Base-by-base conservation (phyloP, 805 yeast species). In the Pichia nanzhaoensis region DNA sequence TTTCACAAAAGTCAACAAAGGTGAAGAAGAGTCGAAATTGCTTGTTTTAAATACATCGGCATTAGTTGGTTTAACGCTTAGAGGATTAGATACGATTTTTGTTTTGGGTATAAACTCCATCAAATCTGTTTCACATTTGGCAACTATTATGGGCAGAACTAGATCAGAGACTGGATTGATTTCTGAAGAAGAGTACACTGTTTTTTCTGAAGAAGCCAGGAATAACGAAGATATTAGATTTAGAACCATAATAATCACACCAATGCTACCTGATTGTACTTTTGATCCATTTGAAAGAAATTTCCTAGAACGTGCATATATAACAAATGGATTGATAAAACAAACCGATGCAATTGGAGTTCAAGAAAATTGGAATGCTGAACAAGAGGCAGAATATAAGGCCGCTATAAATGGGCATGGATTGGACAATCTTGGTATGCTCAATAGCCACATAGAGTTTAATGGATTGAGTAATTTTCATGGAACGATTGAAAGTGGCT, bases 101-200 rank as follows among this genome's bases (percentile, higher is more conserved):
- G 48, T 60, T 19, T 48, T 65, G 5, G 70, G 70, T 2, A 44
- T 60, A 8, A 67, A 66, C 41, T 46, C 64, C 1, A 50, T 66
- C 8, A 53, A 56, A 39, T 57, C 51, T 34, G 24, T 46, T 3
- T 38, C 52, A 1, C 44, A 49, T 9, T 52, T 66, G 36, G 53
- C 55, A 2, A 47, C 49, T 17, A 38, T 65, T 1, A 50, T 55
- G 1, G 63, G 66, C 3, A 50, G 66, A 34, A 53, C 60, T 44
- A 53, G 68, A 34, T 38, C 44, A 38, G 1, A 7, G 4, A 35
- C 35, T 30, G 63, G 63, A 2, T 20, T 59, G 8, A 46, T 58
- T 16, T 42, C 48, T 5, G 54, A 51, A 5, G 30, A 36, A 0
- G 37, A 48, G 17, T 58, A 44, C 41, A 43, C 55, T 2, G 19